These are phyloP conservation scores for Vinca minor DNA, from an alignment of 257 asterid genomes.

Conservation along the genomic window DNA sequence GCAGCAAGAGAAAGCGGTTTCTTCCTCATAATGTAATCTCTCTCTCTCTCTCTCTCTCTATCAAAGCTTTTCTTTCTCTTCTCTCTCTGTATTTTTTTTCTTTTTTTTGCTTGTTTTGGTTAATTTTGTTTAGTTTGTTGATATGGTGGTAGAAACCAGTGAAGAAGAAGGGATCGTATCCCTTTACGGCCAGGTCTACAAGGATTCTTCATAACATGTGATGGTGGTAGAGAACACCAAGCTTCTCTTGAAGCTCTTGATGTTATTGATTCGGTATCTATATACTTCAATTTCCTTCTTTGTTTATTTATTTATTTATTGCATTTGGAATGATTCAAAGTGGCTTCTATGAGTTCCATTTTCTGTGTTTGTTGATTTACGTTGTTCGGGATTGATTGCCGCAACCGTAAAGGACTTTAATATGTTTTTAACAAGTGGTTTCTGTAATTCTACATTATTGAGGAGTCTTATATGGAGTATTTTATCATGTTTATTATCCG, in stretches of 20 bases:
- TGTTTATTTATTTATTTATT: no score
- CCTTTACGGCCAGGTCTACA: constrained; percentile 76
- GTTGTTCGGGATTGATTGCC: neutral
- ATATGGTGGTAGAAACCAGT: constrained; percentile 54
- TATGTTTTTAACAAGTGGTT: no score
- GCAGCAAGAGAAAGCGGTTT: constrained; percentile 63
- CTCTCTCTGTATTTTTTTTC: no score
- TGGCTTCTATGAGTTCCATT: no score
- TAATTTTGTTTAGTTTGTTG: neutral
- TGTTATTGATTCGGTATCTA: constrained; percentile 86
- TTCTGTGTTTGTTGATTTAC: no score
- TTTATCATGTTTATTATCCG: no score
- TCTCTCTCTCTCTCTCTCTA: no score
- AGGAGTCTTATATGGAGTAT: no score
- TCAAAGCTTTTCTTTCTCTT: neutral
- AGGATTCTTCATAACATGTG: constrained; percentile 94
- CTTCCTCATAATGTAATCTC: constrained; percentile 58
- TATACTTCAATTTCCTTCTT: neutral
- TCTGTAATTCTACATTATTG: fast-evolving
- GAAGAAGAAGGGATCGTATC: constrained; percentile 77
- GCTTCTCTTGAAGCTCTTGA: constrained; percentile 80
- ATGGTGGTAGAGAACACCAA: constrained; percentile 87
- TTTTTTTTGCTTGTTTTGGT: neutral
- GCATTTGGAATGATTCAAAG: no score
- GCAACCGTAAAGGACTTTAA: neutral